Evolutionary conservation across 495 filamentous ascomycete genomes (phyloP).

Genomic region (Rhizodiscina lignyota): DNA sequence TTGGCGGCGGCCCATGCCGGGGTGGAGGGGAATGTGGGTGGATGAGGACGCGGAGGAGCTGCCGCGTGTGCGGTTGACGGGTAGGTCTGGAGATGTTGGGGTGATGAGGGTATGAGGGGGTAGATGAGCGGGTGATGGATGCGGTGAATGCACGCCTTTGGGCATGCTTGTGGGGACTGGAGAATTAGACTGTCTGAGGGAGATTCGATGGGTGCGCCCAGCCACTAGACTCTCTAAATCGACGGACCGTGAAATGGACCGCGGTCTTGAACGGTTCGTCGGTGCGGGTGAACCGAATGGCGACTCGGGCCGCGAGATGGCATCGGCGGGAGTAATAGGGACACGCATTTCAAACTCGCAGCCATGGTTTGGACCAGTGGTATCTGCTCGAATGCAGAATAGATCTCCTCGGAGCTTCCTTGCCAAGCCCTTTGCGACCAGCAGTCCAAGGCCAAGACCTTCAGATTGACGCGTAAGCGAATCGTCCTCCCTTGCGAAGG

Average conservation of each 20-base stretch:
- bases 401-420: constrained; percentile 63
- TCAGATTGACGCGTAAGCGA: constrained; percentile 57
- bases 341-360: constrained; percentile 63
- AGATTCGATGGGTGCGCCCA: background rate
- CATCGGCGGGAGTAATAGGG: constrained; percentile 34
- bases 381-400: constrained; percentile 49
- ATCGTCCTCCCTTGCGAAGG: constrained; percentile 56
- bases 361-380: constrained; percentile 46
- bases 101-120: too few species aligned
- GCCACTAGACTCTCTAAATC: too few species aligned
- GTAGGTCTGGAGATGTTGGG: background rate
- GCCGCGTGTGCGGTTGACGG: background rate
- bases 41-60: background rate
- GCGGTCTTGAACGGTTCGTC: constrained; percentile 6
- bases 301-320: constrained; percentile 17
- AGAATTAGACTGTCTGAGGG: background rate
- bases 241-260: too few species aligned
- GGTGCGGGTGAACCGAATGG: constrained; percentile 20
- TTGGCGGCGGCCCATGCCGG: background rate
- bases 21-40: background rate
- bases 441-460: constrained; percentile 55
- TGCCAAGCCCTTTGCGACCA: constrained; percentile 62
- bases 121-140: too few species aligned
- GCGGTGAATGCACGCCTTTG: background rate
- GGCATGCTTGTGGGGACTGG: background rate